These are phyloP conservation scores for Tetradesmus lagerheimii DNA, from an alignment of 139 green algal genomes.

Conservation along the genomic window DNA sequence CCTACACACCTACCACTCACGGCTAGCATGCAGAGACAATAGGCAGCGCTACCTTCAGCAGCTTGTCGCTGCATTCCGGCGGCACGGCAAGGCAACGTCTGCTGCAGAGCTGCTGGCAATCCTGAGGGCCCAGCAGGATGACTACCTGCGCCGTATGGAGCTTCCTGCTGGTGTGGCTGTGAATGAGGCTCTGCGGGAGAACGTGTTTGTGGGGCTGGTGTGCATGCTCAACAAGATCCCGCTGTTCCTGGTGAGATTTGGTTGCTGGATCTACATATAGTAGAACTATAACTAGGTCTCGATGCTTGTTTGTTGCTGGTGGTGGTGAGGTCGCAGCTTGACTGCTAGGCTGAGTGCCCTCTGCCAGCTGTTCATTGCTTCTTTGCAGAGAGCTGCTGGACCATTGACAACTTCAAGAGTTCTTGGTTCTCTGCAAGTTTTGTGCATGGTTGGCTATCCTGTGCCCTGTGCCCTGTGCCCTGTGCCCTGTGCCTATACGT, in stretches of 20 bases:
- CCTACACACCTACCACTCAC: constrained; percentile 45
- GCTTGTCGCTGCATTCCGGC: background rate
- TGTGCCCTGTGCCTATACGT: too few relatives aligned
- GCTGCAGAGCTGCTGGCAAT: background rate
- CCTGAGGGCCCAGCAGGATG: constrained; percentile 47
- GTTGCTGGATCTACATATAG: too few relatives aligned
- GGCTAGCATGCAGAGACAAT: background rate
- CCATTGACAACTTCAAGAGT: too few relatives aligned
- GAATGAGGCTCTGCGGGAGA: constrained; percentile 51
- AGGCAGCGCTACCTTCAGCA: constrained; percentile 15
- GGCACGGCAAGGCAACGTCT: background rate
- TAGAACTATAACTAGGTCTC: too few relatives aligned
- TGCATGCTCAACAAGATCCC: constrained; percentile 58
- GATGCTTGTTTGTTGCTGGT: too few relatives aligned
- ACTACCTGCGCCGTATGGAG: constrained; percentile 53
- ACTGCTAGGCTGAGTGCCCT: too few relatives aligned
- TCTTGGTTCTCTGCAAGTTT: too few relatives aligned
- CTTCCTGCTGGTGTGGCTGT: constrained; percentile 39
- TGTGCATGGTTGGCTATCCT: too few relatives aligned
- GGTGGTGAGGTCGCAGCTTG: too few relatives aligned
- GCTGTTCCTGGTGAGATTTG: constrained; percentile 43
- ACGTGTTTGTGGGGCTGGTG: constrained; percentile 57
- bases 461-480: too few relatives aligned
- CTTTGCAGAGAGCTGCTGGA: too few relatives aligned
- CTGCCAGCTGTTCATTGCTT: too few relatives aligned